phyloP scores from a whole-genome alignment of 768 basidiomycete species.

The Rhodocollybia butyracea region DNA sequence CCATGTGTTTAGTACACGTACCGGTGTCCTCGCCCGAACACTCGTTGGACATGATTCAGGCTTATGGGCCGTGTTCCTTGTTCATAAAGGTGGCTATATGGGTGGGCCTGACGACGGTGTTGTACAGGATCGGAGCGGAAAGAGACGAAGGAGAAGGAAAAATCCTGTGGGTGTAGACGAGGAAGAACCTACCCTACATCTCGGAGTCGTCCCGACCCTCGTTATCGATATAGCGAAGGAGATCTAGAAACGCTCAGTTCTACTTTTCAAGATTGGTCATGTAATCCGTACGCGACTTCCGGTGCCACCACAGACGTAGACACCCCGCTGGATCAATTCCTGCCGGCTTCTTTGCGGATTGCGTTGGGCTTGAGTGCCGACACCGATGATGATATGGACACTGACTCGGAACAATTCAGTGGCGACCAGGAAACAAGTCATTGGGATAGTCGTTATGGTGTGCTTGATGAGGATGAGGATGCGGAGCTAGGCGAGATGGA shows the following conservation, averaged over 20 bases:
- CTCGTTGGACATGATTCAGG: constrained; percentile 83
- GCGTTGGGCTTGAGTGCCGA: constrained; percentile 42
- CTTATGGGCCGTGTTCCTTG: constrained; percentile 89
- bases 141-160: constrained; percentile 5
- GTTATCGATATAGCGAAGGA: not conserved
- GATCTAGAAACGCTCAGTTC: not conserved
- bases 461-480: constrained; percentile 17
- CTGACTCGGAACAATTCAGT: not conserved
- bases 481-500: not conserved
- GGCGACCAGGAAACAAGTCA: constrained; percentile 16
- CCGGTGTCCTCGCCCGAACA: constrained; percentile 73
- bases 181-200: not conserved
- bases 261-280: not conserved
- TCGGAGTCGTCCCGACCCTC: not conserved
- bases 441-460: constrained; percentile 7
- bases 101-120: constrained; percentile 11
- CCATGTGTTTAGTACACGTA: constrained; percentile 78
- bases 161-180: not conserved
- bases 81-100: constrained; percentile 59
- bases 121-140: not conserved
- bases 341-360: constrained; percentile 40
- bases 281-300: not conserved
- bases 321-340: constrained; percentile 18
- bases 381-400: constrained; percentile 10
- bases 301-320: not conserved